Evolutionary conservation across 306 rosid species (phyloP), one percentile per base, ranked within the genome.

Genomic region (Rosa persica): DNA sequence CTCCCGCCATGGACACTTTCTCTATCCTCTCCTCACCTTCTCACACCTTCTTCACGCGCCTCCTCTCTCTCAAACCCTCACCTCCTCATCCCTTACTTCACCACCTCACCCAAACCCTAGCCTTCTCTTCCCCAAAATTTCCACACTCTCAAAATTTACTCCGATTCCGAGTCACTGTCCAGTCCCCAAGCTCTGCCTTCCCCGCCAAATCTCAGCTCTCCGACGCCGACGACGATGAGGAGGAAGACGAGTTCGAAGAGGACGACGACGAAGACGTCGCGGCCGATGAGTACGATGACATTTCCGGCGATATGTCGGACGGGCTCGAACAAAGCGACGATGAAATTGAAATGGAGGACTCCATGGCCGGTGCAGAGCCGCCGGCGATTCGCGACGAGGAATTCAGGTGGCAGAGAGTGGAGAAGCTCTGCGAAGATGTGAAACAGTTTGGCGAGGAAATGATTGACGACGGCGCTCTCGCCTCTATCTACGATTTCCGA

Each of bases 351-450:
- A 80, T 22, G 13, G 92, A 88, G 1, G 42, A 48, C 67, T 36
- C 85, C 19, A 39, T 46, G 19, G 83, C 73, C 5, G 74, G 77
- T 4, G 74, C 38, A 51, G 83, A 67, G 36, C 36, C 36, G 77
- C 54, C 70, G 47, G 48, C 78, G 36, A 30, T 40, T 76, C 82
- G 78, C 0, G 69, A 42, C 17, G 93, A 89, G 30, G 93, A 85
- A 36, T 78, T 85, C 81, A 91, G 89, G 91, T 95, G 97, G 98
- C 92, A 95, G 85, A 88, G 97, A 88, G 97, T 92, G 6, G 96
- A 91, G 83, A 92, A 87, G 88, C 88, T 95, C 34, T 70, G 85
- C 78, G 74, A 79, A 40, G 98, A 95, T 76, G 97, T 91, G 20
- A 85, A 83, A 72, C 87, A 85, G 86, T 95, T 92, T 23, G 98